Evolutionary conservation across 192 early-diverging fungal species (phyloP).

Genomic region (Backusella sp.): DNA sequence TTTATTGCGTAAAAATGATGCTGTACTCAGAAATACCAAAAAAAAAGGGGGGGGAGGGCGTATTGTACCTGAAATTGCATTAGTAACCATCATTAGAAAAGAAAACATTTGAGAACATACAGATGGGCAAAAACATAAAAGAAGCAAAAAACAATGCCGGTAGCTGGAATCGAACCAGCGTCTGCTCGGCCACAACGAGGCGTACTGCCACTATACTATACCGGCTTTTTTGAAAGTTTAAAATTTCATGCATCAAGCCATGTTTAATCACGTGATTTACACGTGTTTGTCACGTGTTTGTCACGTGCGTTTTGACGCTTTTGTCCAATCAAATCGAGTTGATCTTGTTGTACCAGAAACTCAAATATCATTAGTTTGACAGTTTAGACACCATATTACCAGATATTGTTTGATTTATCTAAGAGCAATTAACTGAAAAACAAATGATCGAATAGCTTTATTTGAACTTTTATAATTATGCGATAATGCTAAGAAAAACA

Average conservation of each 20-base stretch:
- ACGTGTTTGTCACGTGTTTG: neutral
- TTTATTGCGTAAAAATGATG: no score
- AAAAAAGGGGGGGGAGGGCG: no score
- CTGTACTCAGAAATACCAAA: no score
- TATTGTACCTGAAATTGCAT: no score
- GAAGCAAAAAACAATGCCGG: slow-evolving; percentile 20
- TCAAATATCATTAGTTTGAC: neutral
- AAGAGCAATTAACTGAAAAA: neutral
- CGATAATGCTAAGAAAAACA: neutral
- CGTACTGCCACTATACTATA: slow-evolving; percentile 52
- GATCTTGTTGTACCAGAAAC: no score
- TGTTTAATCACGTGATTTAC: neutral
- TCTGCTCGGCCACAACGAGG: slow-evolving; percentile 50
- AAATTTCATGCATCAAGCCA: neutral
- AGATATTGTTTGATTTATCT: neutral
- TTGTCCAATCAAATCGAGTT: neutral
- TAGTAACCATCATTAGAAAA: no score
- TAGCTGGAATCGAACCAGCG: slow-evolving; percentile 52
- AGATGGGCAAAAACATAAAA: neutral
- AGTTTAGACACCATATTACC: neutral
- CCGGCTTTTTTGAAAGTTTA: slow-evolving; percentile 16
- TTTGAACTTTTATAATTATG: neutral
- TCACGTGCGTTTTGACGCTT: no score
- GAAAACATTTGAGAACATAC: no score
- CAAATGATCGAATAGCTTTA: neutral